Conservation (phyloP, 495 filamentous ascomycete genomes). For the Penicillium turbatum region DNA sequence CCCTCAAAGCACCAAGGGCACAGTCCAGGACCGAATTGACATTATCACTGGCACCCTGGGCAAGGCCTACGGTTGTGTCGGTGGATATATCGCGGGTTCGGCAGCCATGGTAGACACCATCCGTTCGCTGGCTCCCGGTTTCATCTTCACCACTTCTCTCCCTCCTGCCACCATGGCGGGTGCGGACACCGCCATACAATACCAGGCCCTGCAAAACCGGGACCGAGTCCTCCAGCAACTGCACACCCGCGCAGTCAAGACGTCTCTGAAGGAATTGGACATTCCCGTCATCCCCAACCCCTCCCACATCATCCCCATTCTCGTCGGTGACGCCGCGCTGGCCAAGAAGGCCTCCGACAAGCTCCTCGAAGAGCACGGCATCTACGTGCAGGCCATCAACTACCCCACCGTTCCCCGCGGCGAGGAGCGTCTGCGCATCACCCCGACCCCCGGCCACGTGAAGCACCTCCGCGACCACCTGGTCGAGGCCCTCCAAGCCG, state of each 20-base stretch:
- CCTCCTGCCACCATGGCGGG: constrained; percentile 97
- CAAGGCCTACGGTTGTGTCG: constrained; percentile 97
- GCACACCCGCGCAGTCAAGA: constrained; percentile 90
- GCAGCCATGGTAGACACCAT: constrained; percentile 89
- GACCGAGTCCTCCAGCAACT: constrained; percentile 90
- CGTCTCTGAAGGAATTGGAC: constrained; percentile 64
- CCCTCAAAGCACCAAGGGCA: constrained; percentile 61
- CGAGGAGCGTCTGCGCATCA: constrained; percentile 91
- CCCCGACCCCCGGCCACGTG: constrained; percentile 88
- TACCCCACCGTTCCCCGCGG: constrained; percentile 96
- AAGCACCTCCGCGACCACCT: constrained; percentile 78
- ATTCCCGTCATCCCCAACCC: constrained; percentile 99
- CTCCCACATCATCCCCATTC: constrained; percentile 87
- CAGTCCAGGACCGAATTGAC: constrained; percentile 90
- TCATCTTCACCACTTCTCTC: constrained; percentile 97
- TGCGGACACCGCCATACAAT: constrained; percentile 85
- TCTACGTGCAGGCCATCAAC: constrained; percentile 98
- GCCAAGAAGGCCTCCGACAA: constrained; percentile 87
- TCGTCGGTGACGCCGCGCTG: constrained; percentile 92
- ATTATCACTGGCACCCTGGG: constrained; percentile 97
- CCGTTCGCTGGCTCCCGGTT: constrained; percentile 90
- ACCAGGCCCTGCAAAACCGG: constrained; percentile 73
- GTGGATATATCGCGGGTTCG: constrained; percentile 93
- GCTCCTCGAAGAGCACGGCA: constrained; percentile 78
- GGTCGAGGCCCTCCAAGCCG: constrained; percentile 75